phyloP scores from a whole-genome alignment of 306 rosid species.

The Chamaecrista fasciculata region DNA sequence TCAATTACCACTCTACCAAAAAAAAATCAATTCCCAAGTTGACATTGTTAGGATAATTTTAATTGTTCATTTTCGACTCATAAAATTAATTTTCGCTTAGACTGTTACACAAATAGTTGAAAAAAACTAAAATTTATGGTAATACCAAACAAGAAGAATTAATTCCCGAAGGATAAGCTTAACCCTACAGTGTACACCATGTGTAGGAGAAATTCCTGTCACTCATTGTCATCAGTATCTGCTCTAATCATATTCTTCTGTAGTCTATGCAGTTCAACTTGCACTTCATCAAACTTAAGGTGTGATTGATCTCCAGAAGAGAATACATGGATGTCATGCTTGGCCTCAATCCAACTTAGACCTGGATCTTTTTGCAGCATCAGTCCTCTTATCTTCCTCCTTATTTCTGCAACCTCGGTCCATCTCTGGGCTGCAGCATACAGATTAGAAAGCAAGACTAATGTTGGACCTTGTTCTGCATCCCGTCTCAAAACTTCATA shows the following conservation, averaged over 20 bases:
- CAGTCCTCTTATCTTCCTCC: constrained; percentile 53
- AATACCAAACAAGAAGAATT: too few species aligned
- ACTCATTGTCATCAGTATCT: constrained; percentile 38
- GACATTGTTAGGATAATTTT: too few species aligned
- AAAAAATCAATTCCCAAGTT: too few species aligned
- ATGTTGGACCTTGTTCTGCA: constrained; percentile 68
- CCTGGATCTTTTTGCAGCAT: constrained; percentile 62
- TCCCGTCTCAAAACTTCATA: constrained; percentile 53
- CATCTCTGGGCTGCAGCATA: constrained; percentile 64
- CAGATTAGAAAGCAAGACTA: constrained; percentile 71
- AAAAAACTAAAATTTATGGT: too few species aligned
- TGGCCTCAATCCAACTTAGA: constrained; percentile 76
- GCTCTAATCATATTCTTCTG: constrained; percentile 52
- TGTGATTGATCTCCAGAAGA: constrained; percentile 60
- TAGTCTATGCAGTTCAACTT: constrained; percentile 47
- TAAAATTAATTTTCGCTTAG: too few species aligned
- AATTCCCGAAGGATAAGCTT: not conserved
- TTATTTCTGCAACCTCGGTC: constrained; percentile 60
- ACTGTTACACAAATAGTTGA: too few species aligned
- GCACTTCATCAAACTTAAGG: constrained; percentile 53
- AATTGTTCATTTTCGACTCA: too few species aligned
- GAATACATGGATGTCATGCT: constrained; percentile 57
- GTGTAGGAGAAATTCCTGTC: constrained; percentile 18
- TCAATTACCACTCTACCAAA: too few species aligned
- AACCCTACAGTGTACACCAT: constrained; percentile 11